These are phyloP conservation scores for Leccinum barrowsii DNA, from an alignment of 768 basidiomycete genomes.

Conservation along the genomic window DNA sequence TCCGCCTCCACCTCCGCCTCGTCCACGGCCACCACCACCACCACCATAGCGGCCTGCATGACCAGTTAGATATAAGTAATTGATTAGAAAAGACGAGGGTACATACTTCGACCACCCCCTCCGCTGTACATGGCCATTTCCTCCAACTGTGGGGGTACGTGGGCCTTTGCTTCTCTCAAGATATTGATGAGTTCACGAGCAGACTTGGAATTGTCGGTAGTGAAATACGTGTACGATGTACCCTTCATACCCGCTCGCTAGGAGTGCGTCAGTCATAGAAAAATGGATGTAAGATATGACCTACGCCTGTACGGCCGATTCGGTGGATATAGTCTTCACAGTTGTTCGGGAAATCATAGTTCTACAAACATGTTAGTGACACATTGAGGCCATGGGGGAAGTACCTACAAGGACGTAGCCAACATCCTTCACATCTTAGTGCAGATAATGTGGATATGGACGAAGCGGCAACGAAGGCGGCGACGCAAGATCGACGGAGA, in stretches of 20 bases:
- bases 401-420: constrained; percentile 88
- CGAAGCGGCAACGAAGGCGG: constrained; percentile 14
- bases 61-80: neutral
- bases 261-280: constrained; percentile 14
- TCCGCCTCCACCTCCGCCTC: constrained; percentile 22
- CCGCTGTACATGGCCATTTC: constrained; percentile 90
- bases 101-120: constrained; percentile 69
- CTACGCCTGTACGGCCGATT: constrained; percentile 93
- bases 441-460: constrained; percentile 29
- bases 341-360: constrained; percentile 97
- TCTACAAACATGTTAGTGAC: constrained; percentile 43
- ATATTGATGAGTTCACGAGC: constrained; percentile 90
- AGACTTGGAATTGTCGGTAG: constrained; percentile 91
- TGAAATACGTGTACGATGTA: constrained; percentile 93
- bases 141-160: constrained; percentile 83
- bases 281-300: constrained; percentile 21
- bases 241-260: constrained; percentile 92
- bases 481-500: constrained; percentile 10
- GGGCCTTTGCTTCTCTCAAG: constrained; percentile 81
- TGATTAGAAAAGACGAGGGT: neutral
- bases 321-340: constrained; percentile 99
- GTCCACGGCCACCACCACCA: constrained; percentile 23
- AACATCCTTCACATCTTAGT: constrained; percentile 96
- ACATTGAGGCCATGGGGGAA: constrained; percentile 2
- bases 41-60: constrained; percentile 56